Evolutionary conservation across 345 rosid species (phyloP).

Genomic region (Barbarea vulgaris): DNA sequence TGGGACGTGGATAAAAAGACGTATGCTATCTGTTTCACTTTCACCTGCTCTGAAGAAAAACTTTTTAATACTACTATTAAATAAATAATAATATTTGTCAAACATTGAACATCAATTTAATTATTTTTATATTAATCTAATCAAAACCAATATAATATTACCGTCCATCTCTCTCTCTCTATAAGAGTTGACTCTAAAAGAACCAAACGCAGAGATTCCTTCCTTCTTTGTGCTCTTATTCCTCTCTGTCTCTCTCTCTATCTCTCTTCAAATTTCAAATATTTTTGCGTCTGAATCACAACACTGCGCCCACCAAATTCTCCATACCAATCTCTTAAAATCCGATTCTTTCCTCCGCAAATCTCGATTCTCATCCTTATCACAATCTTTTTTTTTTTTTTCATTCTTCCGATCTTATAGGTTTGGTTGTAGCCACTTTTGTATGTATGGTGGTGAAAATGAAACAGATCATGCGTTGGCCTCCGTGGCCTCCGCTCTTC

Average conservation of each 20-base stretch:
- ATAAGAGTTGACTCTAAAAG: slow-evolving; percentile 39
- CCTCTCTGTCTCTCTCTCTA: slow-evolving; percentile 19
- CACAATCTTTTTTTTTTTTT: neutral
- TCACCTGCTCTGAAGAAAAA: slow-evolving; percentile 20
- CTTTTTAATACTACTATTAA: neutral
- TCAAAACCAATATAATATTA: neutral
- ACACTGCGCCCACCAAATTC: slow-evolving; percentile 32
- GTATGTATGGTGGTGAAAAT: slow-evolving; percentile 49
- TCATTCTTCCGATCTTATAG: slow-evolving; percentile 2
- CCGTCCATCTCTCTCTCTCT: slow-evolving; percentile 32
- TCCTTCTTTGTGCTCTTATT: too few species aligned
- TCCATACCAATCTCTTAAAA: slow-evolving; percentile 11
- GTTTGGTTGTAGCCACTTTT: neutral
- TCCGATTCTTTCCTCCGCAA: slow-evolving; percentile 10
- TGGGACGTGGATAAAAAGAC: slow-evolving; percentile 23
- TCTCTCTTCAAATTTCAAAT: slow-evolving; percentile 31
- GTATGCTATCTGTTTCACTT: slow-evolving; percentile 23
- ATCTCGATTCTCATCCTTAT: neutral
- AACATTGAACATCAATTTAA: slow-evolving; percentile 4
- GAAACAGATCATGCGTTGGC: slow-evolving; percentile 56
- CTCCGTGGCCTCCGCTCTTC: slow-evolving; percentile 53
- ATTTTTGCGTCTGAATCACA: slow-evolving; percentile 22
- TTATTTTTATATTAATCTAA: neutral
- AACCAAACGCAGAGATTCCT: slow-evolving; percentile 35
- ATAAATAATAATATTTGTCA: neutral